Conservation (phyloP, 2,329 filamentous ascomycete species). For the Helminthosporium solani region DNA sequence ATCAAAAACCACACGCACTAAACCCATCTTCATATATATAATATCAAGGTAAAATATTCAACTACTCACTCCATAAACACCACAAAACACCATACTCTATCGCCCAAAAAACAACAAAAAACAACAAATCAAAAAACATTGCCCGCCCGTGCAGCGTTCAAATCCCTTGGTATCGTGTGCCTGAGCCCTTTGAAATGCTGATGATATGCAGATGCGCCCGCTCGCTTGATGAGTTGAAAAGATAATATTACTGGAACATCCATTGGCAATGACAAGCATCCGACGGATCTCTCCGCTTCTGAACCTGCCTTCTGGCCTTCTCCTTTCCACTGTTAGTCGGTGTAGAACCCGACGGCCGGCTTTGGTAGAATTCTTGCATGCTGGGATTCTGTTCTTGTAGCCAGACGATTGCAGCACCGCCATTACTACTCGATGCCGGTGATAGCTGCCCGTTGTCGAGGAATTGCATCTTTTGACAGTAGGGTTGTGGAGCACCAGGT, state of each 20-base stretch:
- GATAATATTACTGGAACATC: constrained; percentile 36
- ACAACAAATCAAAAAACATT: too few species aligned
- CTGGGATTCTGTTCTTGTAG: constrained; percentile 46
- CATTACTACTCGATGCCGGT: constrained; percentile 34
- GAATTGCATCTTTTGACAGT: constrained; percentile 66
- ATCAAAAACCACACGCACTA: too few species aligned
- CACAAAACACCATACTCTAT: background rate
- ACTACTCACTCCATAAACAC: background rate
- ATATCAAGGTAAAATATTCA: too few species aligned
- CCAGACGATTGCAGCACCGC: constrained; percentile 39
- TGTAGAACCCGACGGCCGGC: constrained; percentile 10
- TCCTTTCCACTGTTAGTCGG: constrained; percentile 8
- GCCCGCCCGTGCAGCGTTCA: too few species aligned
- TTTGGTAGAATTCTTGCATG: constrained; percentile 26
- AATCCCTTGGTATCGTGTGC: background rate
- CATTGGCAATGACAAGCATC: constrained; percentile 42
- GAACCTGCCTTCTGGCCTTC: constrained; percentile 14
- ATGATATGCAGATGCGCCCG: background rate
- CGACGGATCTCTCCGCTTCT: constrained; percentile 30
- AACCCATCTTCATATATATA: too few species aligned
- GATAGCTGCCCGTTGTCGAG: constrained; percentile 52
- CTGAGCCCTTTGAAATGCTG: background rate
- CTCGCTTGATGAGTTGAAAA: background rate
- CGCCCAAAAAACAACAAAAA: background rate
- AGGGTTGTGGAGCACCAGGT: constrained; percentile 51